Evolutionary conservation across 179 eudicot species (phyloP).

Genomic region (Vitellaria paradoxa): DNA sequence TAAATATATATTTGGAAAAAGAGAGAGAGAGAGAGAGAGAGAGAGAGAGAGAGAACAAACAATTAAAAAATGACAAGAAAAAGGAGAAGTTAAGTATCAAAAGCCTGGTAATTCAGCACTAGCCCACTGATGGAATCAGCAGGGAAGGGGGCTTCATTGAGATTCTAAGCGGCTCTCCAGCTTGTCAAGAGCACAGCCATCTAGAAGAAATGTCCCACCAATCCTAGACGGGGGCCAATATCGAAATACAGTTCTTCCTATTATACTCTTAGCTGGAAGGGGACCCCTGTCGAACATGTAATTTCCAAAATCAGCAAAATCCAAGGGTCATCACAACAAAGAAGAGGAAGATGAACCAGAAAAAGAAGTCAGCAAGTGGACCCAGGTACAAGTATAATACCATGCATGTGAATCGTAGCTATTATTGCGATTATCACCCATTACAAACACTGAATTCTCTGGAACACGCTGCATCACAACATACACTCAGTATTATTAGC

Average conservation of each 20-base stretch:
- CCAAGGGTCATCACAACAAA: not conserved
- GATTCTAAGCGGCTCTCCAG: constrained; percentile 32
- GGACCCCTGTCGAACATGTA: constrained; percentile 64
- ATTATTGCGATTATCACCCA: constrained; percentile 98
- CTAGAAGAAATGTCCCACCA: constrained; percentile 70
- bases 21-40: not conserved
- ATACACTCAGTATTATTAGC: not conserved
- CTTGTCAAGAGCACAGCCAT: constrained; percentile 58
- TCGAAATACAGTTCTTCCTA: constrained; percentile 82
- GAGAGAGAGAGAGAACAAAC: not conserved
- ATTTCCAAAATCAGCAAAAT: not conserved
- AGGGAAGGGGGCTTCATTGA: constrained; percentile 23
- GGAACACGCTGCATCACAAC: constrained; percentile 70
- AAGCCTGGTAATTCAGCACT: not conserved
- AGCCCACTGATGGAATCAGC: not conserved
- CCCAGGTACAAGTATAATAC: constrained; percentile 35
- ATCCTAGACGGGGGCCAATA: constrained; percentile 89
- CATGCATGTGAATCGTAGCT: constrained; percentile 95
- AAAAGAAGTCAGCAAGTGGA: not conserved
- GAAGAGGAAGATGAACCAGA: not conserved
- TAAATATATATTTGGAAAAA: not conserved
- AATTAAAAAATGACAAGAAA: no score
- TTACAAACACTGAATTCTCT: constrained; percentile 78
- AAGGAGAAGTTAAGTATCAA: not conserved
- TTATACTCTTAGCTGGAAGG: constrained; percentile 80